phyloP scores from a whole-genome alignment of 306 rosid genomes.

The Glycine soja region DNA sequence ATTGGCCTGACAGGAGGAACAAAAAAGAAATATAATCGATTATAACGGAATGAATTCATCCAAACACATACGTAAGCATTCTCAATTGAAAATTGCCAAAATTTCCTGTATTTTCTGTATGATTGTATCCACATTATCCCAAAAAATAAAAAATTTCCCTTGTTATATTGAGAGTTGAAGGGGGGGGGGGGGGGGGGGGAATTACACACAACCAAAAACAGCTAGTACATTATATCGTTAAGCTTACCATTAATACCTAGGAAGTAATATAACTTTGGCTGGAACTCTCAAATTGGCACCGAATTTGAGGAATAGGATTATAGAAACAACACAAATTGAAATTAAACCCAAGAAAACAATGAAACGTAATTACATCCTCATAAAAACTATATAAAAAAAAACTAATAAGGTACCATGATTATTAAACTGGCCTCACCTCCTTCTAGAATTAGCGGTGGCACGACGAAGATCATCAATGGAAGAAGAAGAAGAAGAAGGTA shows the following conservation, averaged over 20 bases:
- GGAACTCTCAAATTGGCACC: conserved; percentile 33
- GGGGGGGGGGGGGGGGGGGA: too few relatives aligned
- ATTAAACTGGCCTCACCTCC: conserved; percentile 64
- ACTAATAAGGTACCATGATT: conserved; percentile 5
- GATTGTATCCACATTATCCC: neutral
- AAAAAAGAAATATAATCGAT: neutral
- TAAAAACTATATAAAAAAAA: neutral
- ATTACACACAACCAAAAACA: conserved; percentile 24
- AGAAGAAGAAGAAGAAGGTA: conserved; percentile 65
- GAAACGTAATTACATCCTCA: neutral
- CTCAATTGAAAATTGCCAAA: neutral
- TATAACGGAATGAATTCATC: conserved; percentile 2
- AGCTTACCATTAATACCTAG: conserved; percentile 27
- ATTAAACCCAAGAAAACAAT: neutral
- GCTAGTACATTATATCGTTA: neutral
- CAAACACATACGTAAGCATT: conserved; percentile 24
- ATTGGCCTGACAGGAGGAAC: neutral
- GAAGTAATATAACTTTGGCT: conserved; percentile 5
- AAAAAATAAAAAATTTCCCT: neutral
- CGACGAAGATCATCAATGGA: conserved; percentile 89
- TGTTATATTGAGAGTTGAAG: conserved; percentile 12
- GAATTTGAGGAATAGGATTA: conserved; percentile 34
- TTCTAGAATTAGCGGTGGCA: conserved; percentile 86
- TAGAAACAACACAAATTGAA: neutral
- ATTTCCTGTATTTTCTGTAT: neutral